Evolutionary conservation across 2,329 filamentous ascomycete genomes (phyloP), one percentile per base, ranked within the genome.

Genomic region (Aspergillus fischeri): DNA sequence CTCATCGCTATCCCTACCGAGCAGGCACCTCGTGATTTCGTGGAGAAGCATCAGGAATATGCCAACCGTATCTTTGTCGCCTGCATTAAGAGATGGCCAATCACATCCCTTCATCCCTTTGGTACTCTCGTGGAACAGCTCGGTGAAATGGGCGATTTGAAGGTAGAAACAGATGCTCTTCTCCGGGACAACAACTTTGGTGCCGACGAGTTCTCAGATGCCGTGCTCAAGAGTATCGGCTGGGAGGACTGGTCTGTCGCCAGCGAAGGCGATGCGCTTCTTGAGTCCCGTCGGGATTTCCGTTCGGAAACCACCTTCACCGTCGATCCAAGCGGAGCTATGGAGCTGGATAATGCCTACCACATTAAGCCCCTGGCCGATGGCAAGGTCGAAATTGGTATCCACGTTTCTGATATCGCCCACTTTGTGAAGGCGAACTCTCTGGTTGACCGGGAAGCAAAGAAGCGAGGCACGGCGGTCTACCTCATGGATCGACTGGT

Each of bases 81-180:
- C 50, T 97, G 92, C 79, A 99, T 99, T 78, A 99, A 99, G 84
- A 87, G 94, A 71, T 99, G 94, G 94, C 94, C 94, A 62, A 99
- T 99, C 70, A 99, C 94, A 28, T 99, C 94, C n/a, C 86, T 99
- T 55, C 94, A 99, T 78, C 94, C 94, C 32, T 99, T 99, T 69
- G 94, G 94, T 72, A 99, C 94, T 8, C 86, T 99, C 49, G 92
- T 97, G 54, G 94, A 99, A 78, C 91, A 96, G 77, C 87, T 99
- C 54, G 94, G 94, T 61, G 91, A 91, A 73, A 97, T 97, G 90
- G 94, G 94, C 64, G 92, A 99, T 72, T 83, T 96, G 65, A 96
- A 92, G 79, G 93, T 99, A 57, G 94, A 99, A 78, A 99, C 94
- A 2, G 94, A 99, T 78, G 94, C 94, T 57, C 85, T 99, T 56